Conservation (phyloP, 139 green algal species). For the Pseudopediastrum boryanum region DNA sequence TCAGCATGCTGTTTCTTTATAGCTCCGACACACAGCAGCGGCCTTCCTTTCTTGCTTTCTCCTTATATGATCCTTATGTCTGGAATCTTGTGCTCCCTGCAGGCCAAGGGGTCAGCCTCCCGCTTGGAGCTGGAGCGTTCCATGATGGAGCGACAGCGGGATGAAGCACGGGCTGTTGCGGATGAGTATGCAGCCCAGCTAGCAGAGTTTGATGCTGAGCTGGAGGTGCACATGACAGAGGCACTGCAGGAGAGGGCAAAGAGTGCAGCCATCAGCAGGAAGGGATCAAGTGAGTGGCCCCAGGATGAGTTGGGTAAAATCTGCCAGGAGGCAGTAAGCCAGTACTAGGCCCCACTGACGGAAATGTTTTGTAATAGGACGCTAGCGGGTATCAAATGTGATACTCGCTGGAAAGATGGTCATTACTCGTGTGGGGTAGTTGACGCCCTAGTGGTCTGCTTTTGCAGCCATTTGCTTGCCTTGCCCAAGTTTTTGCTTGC, state of each 20-base stretch:
- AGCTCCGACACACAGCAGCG: background rate
- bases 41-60: background rate
- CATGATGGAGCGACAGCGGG: conserved; percentile 11
- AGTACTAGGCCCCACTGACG: too few species aligned
- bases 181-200: conserved; percentile 20
- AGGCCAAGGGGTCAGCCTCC: background rate
- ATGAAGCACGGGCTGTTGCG: background rate
- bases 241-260: background rate
- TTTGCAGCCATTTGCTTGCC: too few species aligned
- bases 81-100: background rate
- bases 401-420: too few species aligned
- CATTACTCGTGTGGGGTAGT: too few species aligned
- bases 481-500: too few species aligned
- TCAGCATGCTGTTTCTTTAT: background rate
- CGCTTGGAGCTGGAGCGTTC: conserved; percentile 13
- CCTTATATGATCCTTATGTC: background rate
- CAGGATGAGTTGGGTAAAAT: too few species aligned
- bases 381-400: too few species aligned
- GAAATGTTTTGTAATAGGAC: too few species aligned
- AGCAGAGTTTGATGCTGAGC: conserved; percentile 18
- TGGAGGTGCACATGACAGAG: conserved; percentile 23
- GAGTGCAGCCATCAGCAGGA: too few species aligned
- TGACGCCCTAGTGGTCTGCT: too few species aligned
- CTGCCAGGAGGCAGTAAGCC: too few species aligned
- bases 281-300: too few species aligned